phyloP scores from a whole-genome alignment of 805 yeast genomes.

The Kluyveromyces nonfermentans region DNA sequence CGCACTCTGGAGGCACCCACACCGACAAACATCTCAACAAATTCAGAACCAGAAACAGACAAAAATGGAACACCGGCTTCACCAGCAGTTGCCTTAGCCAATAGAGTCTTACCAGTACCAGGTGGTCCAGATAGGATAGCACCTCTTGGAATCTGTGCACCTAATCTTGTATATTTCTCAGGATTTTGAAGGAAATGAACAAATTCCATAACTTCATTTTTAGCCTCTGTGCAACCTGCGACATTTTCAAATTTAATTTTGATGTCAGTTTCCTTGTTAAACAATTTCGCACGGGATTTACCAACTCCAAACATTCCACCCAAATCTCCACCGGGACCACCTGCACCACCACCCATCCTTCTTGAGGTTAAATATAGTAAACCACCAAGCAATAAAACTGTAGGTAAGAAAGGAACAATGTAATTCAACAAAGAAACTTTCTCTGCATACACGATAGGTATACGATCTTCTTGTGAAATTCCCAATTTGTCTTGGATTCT shows the following conservation, averaged over 20 bases:
- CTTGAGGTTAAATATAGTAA: constrained; percentile 38
- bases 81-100: constrained; percentile 98
- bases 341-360: constrained; percentile 32
- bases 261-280: constrained; percentile 86
- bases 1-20: constrained; percentile 98
- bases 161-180: constrained; percentile 77
- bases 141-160: constrained; percentile 97
- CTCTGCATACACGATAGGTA: constrained; percentile 70
- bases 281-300: constrained; percentile 81
- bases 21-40: constrained; percentile 98
- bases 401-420: constrained; percentile 67
- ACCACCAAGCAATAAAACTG: constrained; percentile 73
- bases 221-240: constrained; percentile 96
- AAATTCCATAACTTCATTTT: constrained; percentile 96
- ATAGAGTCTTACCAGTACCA: constrained; percentile 95
- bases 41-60: constrained; percentile 95
- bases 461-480: constrained; percentile 58
- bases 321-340: constrained; percentile 38
- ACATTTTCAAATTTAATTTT: constrained; percentile 87
- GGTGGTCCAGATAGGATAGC: constrained; percentile 98
- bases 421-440: constrained; percentile 56
- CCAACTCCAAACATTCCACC: constrained; percentile 88
- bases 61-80: constrained; percentile 97
- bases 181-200: constrained; percentile 90
- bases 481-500: constrained; percentile 59